Evolutionary conservation across 2,329 filamentous ascomycete genomes (phyloP).

Genomic region (Clarireedia paspali): DNA sequence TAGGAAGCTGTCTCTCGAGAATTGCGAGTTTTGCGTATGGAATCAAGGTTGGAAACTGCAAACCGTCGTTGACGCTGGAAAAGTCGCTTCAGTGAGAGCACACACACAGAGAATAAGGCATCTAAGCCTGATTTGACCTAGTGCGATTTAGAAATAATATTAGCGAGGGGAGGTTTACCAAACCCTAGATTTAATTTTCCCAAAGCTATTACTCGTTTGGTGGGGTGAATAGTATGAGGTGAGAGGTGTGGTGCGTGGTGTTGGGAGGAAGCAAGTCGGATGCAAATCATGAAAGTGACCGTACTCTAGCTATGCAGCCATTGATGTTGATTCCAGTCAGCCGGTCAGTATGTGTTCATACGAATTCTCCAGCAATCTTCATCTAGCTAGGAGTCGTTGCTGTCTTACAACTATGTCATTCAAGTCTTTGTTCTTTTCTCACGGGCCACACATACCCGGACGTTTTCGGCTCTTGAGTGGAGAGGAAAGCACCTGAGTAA

Average conservation of each 20-base stretch:
- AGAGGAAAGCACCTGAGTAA: no score
- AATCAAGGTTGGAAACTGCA: slow-evolving; percentile 8
- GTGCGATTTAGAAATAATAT: neutral
- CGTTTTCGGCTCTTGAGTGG: no score
- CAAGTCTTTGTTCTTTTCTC: no score
- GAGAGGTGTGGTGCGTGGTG: neutral
- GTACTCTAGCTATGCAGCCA: neutral
- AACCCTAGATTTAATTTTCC: neutral
- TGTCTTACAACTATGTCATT: no score
- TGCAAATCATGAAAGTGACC: no score
- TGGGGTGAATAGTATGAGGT: neutral
- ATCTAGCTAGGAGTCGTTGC: no score
- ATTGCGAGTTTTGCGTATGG: slow-evolving; percentile 11
- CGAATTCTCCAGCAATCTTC: no score
- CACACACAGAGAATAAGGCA: slow-evolving; percentile 5
- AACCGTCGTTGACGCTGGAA: slow-evolving; percentile 10
- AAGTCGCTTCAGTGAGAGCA: neutral
- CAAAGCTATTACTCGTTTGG: neutral
- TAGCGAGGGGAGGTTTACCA: slow-evolving; percentile 4
- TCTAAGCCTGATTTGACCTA: slow-evolving; percentile 8
- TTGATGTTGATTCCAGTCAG: neutral
- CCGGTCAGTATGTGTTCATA: no score
- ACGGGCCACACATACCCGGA: no score
- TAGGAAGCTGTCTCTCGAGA: slow-evolving; percentile 33
- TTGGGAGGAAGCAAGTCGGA: no score